phyloP scores from a whole-genome alignment of 306 rosid species.

The Prunus mira region DNA sequence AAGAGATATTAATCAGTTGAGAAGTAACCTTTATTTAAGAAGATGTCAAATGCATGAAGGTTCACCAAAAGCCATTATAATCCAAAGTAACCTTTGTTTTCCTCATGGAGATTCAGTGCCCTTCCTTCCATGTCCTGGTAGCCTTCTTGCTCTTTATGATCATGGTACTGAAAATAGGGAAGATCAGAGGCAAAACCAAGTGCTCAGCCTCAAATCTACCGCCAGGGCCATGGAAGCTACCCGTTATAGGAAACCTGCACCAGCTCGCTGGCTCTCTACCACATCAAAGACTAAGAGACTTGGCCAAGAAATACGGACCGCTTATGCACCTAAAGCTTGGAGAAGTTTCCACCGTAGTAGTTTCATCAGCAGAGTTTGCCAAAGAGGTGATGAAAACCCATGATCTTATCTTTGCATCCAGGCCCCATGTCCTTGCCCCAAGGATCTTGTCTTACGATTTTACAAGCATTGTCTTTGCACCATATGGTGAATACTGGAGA shows the following conservation, averaged over 20 bases:
- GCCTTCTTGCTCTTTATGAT: background rate
- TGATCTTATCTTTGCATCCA: slow-evolving; percentile 30
- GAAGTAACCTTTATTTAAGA: too few relatives aligned
- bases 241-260: slow-evolving; percentile 31
- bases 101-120: slow-evolving; percentile 1
- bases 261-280: slow-evolving; percentile 20
- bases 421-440: slow-evolving; percentile 13
- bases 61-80: background rate
- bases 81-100: background rate
- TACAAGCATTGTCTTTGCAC: background rate
- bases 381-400: slow-evolving; percentile 41
- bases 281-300: slow-evolving; percentile 25
- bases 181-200: background rate
- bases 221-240: slow-evolving; percentile 36
- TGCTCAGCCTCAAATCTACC: slow-evolving; percentile 21
- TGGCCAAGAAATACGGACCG: slow-evolving; percentile 34
- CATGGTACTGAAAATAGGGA: background rate
- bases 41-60: background rate
- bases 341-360: slow-evolving; percentile 25
- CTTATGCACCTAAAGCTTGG: slow-evolving; percentile 43
- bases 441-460: background rate
- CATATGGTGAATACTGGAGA: slow-evolving; percentile 3
- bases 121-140: background rate
- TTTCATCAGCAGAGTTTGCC: slow-evolving; percentile 40
- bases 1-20: too few relatives aligned